A percentile compares a stretch with the other conserved stretches of the same genome.
These are phyloP conservation scores for Calophaca sinica DNA, from an alignment of 306 rosid genomes.

Conservation along the genomic window DNA sequence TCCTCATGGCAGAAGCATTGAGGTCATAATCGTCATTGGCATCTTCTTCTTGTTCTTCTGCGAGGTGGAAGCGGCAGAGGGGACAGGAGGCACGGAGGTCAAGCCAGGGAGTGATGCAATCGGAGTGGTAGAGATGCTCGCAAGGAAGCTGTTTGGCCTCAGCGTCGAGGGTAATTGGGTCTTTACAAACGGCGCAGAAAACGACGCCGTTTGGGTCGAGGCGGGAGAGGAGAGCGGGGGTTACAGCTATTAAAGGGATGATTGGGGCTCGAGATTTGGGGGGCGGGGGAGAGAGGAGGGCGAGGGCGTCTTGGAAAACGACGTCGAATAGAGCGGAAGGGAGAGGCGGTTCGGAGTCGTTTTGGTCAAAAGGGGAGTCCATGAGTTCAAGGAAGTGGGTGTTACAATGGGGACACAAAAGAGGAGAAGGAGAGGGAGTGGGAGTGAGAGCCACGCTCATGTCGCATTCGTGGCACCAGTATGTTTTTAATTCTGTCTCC, in stretches of 20 bases:
- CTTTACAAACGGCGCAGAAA: constrained; percentile 78
- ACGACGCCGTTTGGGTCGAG: constrained; percentile 58
- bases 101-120: constrained; percentile 91
- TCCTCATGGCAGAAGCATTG: constrained; percentile 37
- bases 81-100: constrained; percentile 74
- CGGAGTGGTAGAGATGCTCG: constrained; percentile 74
- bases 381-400: constrained; percentile 80
- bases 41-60: background rate
- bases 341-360: constrained; percentile 41
- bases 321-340: constrained; percentile 31
- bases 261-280: background rate
- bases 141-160: constrained; percentile 80
- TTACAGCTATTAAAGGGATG: constrained; percentile 50
- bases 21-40: constrained; percentile 10
- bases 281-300: constrained; percentile 10
- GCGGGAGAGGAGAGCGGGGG: constrained; percentile 45
- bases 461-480: constrained; percentile 97
- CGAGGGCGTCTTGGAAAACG: constrained; percentile 42
- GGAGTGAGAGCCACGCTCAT: constrained; percentile 72
- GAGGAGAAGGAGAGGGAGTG: constrained; percentile 43
- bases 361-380: constrained; percentile 61
- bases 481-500: constrained; percentile 55
- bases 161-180: constrained; percentile 49
- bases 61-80: constrained; percentile 65
- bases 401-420: constrained; percentile 74